Base-by-base conservation (phyloP, 139 green algal genomes). In the Zygnema circumcarinatum region DNA sequence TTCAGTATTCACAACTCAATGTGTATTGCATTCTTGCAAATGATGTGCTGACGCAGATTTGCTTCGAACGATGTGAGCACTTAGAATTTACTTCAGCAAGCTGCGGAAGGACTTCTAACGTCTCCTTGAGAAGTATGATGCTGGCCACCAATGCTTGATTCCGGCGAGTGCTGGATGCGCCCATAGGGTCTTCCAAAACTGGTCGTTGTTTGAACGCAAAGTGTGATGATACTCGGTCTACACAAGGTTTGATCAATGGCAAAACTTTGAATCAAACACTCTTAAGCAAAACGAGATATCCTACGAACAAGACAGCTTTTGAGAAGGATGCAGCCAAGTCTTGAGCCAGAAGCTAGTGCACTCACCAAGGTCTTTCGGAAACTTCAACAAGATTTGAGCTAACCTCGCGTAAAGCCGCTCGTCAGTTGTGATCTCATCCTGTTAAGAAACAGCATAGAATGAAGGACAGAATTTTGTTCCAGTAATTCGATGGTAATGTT, bases 351-450 rank as follows among this genome's bases (percentile, higher is more conserved):
- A 79, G 72, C 72, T 16, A 35, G 20, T 83, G 21, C 32, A 35
- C 74, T 53, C 41, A 89, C 84, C 86, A 85, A 90, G 22, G 40
- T 90, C 81, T 39, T 91, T 91, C 39, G 81, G 86, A 33, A 90
- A 88, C 40, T 88, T 85, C 32, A 68, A 25, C 0, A 90, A 38
- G 21, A 90, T 38, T 35, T 69, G 84, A 33, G 72, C 40, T 36
- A 91, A 29, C 29, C 36, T 81, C 16, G 83, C 35, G 31, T 72
- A 79, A 52, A 93, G 33, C 0, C 54, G 2, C 53, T 92, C 76
- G 1, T 91, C 54, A 39, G 84, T 88, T 38, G 93, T 85, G 32
- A 95, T 67, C 56, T 94, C 90, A 56, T 94, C 79, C 82, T 69
- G 52, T 75, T 69, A 78, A 20, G 25, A 72, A 72, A 72, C 54